Evolutionary conservation across 176 grass and related monocot species (phyloP).

Genomic region (Microstegium vimineum): DNA sequence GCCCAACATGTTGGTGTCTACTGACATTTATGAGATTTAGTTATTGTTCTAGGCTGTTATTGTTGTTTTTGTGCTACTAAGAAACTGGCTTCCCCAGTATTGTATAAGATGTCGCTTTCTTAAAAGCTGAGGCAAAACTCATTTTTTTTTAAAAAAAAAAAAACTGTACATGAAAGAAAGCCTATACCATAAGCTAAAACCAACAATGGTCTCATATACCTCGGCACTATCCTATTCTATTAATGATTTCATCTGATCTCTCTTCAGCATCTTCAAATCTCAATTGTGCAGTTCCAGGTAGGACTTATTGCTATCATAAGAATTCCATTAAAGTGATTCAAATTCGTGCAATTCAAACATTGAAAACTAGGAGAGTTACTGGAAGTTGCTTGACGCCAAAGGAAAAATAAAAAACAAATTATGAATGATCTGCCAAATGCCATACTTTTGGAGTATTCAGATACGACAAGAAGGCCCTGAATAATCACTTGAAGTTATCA

Average conservation of each 20-base stretch:
- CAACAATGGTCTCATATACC: background rate
- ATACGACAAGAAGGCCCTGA: background rate
- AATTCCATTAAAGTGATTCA: background rate
- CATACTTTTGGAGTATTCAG: constrained; percentile 14
- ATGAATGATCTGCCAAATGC: background rate
- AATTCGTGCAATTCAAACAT: background rate
- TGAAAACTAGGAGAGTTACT: constrained; percentile 1
- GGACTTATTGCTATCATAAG: background rate
- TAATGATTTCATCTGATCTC: too few relatives aligned
- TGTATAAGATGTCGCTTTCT: too few relatives aligned
- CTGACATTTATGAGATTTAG: too few relatives aligned
- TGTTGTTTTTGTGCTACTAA: too few relatives aligned
- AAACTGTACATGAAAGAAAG: too few relatives aligned
- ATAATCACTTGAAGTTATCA: constrained; percentile 11
- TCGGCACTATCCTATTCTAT: background rate
- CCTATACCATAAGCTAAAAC: too few relatives aligned
- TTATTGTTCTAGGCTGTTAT: too few relatives aligned
- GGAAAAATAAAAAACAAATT: background rate
- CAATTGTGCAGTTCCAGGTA: background rate
- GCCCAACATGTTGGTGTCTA: too few relatives aligned
- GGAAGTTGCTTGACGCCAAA: background rate
- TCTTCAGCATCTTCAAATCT: too few relatives aligned
- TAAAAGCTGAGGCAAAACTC: too few relatives aligned
- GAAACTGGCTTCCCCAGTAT: too few relatives aligned
- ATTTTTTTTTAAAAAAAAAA: too few relatives aligned